Conservation (phyloP, 2,329 filamentous ascomycete species). For the Gnomoniopsis smithogilvyi region DNA sequence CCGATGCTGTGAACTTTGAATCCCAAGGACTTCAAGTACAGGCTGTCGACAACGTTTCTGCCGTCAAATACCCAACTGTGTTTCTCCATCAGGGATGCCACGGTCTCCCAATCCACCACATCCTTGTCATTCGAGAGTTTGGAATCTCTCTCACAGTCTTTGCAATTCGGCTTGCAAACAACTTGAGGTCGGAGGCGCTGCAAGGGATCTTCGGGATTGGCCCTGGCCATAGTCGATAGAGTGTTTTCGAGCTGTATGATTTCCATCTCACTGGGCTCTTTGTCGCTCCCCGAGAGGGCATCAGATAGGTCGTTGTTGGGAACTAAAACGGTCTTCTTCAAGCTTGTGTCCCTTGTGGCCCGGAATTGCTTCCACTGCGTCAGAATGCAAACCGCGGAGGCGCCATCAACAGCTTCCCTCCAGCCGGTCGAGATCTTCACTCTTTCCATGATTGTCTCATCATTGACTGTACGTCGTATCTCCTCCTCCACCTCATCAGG, state of each 20-base stretch:
- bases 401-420: slow-evolving; percentile 41
- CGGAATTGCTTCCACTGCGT: slow-evolving; percentile 53
- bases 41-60: slow-evolving; percentile 15
- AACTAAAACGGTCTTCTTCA: slow-evolving; percentile 6
- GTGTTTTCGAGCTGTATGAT: slow-evolving; percentile 26
- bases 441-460: slow-evolving; percentile 23
- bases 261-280: slow-evolving; percentile 25
- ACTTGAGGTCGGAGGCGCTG: slow-evolving; percentile 13
- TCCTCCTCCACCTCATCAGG: slow-evolving; percentile 31
- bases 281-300: neutral
- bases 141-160: slow-evolving; percentile 10
- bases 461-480: slow-evolving; percentile 23
- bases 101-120: slow-evolving; percentile 16
- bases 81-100: slow-evolving; percentile 15
- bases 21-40: slow-evolving; percentile 15
- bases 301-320: neutral
- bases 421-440: slow-evolving; percentile 39
- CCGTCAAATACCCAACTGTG: slow-evolving; percentile 19
- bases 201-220: slow-evolving; percentile 22
- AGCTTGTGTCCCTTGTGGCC: slow-evolving; percentile 22
- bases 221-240: neutral
- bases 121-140: slow-evolving; percentile 11
- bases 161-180: slow-evolving; percentile 4
- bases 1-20: slow-evolving; percentile 20
- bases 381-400: slow-evolving; percentile 46